Conservation (phyloP, 2,329 filamentous ascomycete species). For the Scedosporium apiospermum region DNA sequence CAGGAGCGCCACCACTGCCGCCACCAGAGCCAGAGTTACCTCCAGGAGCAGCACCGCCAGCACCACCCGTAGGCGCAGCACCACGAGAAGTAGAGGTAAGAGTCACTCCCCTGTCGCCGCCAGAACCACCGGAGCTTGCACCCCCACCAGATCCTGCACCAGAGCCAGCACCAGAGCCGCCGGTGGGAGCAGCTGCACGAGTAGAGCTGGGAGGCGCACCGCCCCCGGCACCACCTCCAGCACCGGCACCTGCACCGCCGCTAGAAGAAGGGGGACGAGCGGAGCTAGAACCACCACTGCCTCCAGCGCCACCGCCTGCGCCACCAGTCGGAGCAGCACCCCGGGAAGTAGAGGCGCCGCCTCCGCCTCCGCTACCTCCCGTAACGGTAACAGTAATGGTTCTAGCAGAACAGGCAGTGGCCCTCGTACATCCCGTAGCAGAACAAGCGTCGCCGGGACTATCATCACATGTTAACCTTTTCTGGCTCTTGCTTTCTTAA, state of each 20-base stretch:
- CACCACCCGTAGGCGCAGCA: neutral
- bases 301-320: neutral
- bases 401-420: neutral
- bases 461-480: neutral
- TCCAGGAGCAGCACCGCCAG: neutral
- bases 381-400: neutral
- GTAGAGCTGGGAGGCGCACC: neutral
- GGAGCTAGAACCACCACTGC: neutral
- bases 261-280: neutral
- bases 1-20: neutral
- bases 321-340: too few species aligned
- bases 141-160: neutral
- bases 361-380: neutral
- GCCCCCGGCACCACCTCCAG: neutral
- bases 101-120: neutral
- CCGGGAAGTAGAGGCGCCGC: neutral
- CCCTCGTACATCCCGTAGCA: neutral
- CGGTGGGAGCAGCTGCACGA: neutral
- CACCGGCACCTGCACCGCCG: neutral
- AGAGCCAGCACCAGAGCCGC: neutral
- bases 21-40: neutral
- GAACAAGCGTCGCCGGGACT: neutral
- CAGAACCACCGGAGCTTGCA: neutral
- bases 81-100: neutral
- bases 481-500: too few species aligned